Evolutionary conservation across 1,284 basidiomycete genomes (phyloP).

Genomic region (Puccinia polysora): DNA sequence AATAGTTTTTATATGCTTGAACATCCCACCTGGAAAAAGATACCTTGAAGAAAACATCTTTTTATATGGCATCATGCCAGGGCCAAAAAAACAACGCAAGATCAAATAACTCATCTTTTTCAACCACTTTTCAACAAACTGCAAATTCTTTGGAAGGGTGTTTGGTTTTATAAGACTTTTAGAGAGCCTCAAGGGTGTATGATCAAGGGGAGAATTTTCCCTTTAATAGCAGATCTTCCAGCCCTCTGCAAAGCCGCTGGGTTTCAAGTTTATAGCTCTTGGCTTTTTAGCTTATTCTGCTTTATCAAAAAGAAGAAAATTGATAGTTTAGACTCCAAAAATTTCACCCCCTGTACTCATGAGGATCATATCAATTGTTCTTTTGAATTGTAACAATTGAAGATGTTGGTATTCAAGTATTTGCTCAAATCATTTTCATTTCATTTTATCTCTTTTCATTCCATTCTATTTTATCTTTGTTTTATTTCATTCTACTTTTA

Average conservation of each 20-base stretch:
- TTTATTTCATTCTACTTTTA: too few relatives aligned
- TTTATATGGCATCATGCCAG: slow-evolving; percentile 9
- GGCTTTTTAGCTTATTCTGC: slow-evolving; percentile 8
- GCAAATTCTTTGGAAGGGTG: slow-evolving; percentile 11
- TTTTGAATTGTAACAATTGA: not conserved
- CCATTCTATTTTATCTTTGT: too few relatives aligned
- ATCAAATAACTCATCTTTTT: slow-evolving; percentile 12
- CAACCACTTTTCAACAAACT: slow-evolving; percentile 15
- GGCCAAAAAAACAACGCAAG: not conserved
- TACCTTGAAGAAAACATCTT: slow-evolving; percentile 18
- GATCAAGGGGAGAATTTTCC: slow-evolving; percentile 19
- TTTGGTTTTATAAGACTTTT: slow-evolving; percentile 8
- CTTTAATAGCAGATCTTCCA: slow-evolving; percentile 20
- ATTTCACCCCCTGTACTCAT: not conserved
- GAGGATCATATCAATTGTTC: not conserved
- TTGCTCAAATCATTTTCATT: too few relatives aligned
- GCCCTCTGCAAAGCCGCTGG: slow-evolving; percentile 7
- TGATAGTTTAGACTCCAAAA: not conserved
- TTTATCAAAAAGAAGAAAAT: not conserved
- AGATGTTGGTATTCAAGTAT: too few relatives aligned
- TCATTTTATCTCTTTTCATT: too few relatives aligned
- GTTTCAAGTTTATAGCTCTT: not conserved
- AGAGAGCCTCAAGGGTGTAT: not conserved
- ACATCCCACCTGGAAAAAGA: not conserved
- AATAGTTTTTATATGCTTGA: slow-evolving; percentile 20